Evolutionary conservation across 2,329 filamentous ascomycete genomes (phyloP).

Genomic region (Botrytis tulipae): DNA sequence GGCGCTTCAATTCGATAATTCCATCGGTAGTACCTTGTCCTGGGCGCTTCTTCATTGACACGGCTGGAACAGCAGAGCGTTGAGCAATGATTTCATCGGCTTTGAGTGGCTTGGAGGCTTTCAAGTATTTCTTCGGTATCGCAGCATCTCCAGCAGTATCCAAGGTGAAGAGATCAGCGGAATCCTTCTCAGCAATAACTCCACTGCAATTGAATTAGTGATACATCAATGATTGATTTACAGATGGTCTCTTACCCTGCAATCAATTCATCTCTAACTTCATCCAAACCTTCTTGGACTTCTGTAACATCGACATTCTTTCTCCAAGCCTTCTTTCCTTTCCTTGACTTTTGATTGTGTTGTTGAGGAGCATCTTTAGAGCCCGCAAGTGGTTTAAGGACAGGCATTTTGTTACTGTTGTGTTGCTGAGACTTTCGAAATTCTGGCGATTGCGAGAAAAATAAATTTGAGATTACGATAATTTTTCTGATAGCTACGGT

Average conservation of each 20-base stretch:
- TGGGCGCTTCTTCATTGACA: conserved; percentile 74
- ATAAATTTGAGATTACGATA: conserved; percentile 19
- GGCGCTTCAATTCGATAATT: conserved; percentile 69
- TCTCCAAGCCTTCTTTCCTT: conserved; percentile 98
- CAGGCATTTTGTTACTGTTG: conserved; percentile 34
- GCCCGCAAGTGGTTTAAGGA: conserved; percentile 41
- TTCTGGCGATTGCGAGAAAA: conserved; percentile 17
- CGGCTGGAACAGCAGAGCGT: conserved; percentile 76
- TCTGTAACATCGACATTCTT: conserved; percentile 96
- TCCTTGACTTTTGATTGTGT: conserved; percentile 84
- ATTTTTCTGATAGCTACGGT: conserved; percentile 22
- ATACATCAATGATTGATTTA: conserved; percentile 6
- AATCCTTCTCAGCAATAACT: conserved; percentile 77
- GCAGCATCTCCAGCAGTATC: conserved; percentile 71
- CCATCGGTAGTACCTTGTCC: conserved; percentile 70
- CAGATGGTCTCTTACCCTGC: conserved; percentile 60
- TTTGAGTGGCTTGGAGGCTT: conserved; percentile 75
- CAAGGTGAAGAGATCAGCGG: conserved; percentile 80
- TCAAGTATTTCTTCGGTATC: conserved; percentile 64
- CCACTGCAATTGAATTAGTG: conserved; percentile 55
- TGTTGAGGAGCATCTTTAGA: conserved; percentile 68
- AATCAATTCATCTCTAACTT: conserved; percentile 85
- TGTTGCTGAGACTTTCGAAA: background rate
- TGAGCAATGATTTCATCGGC: conserved; percentile 87
- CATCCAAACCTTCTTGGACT: conserved; percentile 76